phyloP scores from a whole-genome alignment of 768 basidiomycete species.

The Glaciozyma martinii region DNA sequence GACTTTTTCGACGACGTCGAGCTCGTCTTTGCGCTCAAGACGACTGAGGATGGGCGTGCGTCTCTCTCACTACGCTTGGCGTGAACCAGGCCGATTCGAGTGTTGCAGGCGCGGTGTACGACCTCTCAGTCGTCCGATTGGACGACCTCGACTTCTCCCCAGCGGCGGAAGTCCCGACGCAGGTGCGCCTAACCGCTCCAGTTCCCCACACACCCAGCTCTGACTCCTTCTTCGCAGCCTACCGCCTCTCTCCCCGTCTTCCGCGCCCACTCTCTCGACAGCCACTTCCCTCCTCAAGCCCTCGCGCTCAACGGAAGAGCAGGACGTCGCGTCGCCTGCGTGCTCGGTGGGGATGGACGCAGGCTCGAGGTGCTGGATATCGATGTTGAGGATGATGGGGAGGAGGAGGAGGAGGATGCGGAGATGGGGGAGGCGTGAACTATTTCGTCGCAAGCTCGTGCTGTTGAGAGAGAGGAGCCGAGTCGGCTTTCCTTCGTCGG shows the following conservation, averaged over 20 bases:
- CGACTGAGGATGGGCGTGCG: neutral
- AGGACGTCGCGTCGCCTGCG: neutral
- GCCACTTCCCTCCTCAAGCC: neutral
- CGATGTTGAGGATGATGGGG: neutral
- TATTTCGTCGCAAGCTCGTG: too few species aligned
- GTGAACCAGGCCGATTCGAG: neutral
- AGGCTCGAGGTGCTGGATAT: conserved; percentile 1
- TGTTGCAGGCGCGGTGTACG: neutral
- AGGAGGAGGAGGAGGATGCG: neutral
- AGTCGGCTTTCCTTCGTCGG: too few species aligned
- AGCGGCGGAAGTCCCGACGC: neutral
- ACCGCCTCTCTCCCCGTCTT: neutral
- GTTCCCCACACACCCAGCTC: neutral
- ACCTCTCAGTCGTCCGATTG: too few species aligned
- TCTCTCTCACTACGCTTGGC: too few species aligned
- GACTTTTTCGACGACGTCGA: neutral
- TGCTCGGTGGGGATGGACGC: neutral
- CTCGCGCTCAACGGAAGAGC: neutral
- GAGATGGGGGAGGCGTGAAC: neutral
- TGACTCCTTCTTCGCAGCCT: neutral
- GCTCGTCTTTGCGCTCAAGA: neutral
- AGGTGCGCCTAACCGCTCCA: neutral
- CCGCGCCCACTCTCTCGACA: conserved; percentile 1
- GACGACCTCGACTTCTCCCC: neutral
- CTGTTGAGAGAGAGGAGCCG: too few species aligned